These are phyloP conservation scores for Chrysochromulina parva DNA, from an alignment of 78 protist genomes.

Conservation along the genomic window DNA sequence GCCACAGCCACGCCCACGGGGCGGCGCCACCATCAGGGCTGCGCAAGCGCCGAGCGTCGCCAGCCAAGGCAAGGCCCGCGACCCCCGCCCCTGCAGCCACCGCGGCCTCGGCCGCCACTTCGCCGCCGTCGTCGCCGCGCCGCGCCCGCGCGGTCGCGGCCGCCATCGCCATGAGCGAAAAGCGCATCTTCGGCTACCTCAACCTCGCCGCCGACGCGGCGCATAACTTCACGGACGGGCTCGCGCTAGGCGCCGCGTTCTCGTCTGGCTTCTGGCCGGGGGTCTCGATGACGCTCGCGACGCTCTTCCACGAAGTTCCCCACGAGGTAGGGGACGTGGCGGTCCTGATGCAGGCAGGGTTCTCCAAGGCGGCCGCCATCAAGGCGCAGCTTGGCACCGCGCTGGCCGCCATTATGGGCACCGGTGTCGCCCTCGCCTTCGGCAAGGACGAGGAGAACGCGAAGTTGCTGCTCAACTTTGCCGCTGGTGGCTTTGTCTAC, in stretches of 20 bases:
- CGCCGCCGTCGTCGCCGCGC: too few relatives aligned
- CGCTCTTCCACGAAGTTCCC: conserved; percentile 71
- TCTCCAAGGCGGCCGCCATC: not conserved
- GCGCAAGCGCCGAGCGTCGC: too few relatives aligned
- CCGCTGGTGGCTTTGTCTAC: conserved; percentile 20
- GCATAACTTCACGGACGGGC: conserved; percentile 78
- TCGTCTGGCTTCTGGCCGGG: not conserved
- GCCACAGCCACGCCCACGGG: not conserved
- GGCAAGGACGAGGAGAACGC: not conserved
- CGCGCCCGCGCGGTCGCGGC: not conserved
- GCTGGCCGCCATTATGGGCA: not conserved
- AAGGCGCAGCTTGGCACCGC: not conserved
- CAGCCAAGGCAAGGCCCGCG: not conserved
- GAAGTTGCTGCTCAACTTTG: not conserved
- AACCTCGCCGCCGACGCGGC: conserved; percentile 63
- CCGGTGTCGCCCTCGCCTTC: not conserved
- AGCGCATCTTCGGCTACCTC: conserved; percentile 24
- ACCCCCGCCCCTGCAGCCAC: not conserved
- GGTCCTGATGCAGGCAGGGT: conserved; percentile 61
- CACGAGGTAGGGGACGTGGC: conserved; percentile 79
- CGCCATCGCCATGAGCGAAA: not conserved
- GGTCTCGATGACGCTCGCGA: conserved; percentile 48
- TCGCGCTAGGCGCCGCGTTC: conserved; percentile 69
- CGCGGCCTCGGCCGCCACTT: not conserved
- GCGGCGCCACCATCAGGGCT: not conserved